Evolutionary conservation across 2,329 filamentous ascomycete species (phyloP), one percentile per base, ranked within the genome.

Genomic region (Calonectria multiphialidica): DNA sequence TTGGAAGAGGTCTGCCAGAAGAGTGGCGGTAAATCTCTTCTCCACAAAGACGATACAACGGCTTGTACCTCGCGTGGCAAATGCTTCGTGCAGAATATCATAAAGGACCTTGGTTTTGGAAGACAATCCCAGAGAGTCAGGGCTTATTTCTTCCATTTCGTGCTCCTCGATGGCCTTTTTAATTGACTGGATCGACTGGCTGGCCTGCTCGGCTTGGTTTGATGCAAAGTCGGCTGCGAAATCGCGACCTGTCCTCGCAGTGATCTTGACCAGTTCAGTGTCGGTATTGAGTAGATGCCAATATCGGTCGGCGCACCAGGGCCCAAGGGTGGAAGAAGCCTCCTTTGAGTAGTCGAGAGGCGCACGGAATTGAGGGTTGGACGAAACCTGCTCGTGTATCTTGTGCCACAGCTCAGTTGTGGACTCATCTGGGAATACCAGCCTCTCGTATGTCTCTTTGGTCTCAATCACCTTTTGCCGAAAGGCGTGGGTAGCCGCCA

Each of bases 1-100:
- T 44, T 83, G 82, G 73, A 98, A 93, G 0, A 98, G 85, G 50
- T 93, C 91, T 1, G 89, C 86, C 1, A 99, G 85, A 18, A 97
- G 83, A 21, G 91, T 89, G 1, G 96, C 96, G 0, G 95, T 96
- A 74, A 93, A 91, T 47, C 95, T 89, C 80, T 93, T 89, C 72
- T 95, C 88, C 0, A 98, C 95, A 82, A 99, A 98, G 0, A 98
- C 90, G 68, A 99, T 98, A 79, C 95, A 98, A 2, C 82, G 76
- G n/a, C 74, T 77, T 2, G 77, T 76, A 6, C 67, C 42, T 21
- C 92, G 92, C 33, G 88, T 86, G 8, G 91, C 87, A 78, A 95
- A 98, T 62, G 93, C 88, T 9, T 90, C 82, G 3, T 83, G 80
- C 1, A 98, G 86, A 68, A 92, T 90, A 2, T 86, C 80, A 25